These are phyloP conservation scores for Chenopodium suecicum DNA, from an alignment of 148 eudicot species.

Conservation along the genomic window DNA sequence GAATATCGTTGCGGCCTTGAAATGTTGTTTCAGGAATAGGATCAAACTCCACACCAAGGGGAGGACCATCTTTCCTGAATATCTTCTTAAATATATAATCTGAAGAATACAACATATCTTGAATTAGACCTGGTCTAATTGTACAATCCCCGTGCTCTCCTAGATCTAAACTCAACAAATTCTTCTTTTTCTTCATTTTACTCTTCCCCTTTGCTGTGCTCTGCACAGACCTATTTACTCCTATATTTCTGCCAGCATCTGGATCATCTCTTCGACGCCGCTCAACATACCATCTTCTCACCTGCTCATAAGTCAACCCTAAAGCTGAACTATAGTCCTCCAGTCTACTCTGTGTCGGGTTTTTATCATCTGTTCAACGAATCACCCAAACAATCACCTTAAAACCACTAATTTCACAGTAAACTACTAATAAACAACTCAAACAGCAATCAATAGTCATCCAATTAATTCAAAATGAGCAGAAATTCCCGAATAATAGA, in stretches of 20 bases:
- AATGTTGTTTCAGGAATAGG: slow-evolving; percentile 54
- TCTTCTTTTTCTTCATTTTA: slow-evolving; percentile 21
- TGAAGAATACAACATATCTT: slow-evolving; percentile 44
- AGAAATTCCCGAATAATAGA: not conserved
- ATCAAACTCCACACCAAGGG: slow-evolving; percentile 71
- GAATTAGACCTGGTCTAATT: slow-evolving; percentile 33
- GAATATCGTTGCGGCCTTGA: slow-evolving; percentile 17
- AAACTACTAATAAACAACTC: not conserved
- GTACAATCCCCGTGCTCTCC: slow-evolving; percentile 23
- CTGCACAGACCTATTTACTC: slow-evolving; percentile 16
- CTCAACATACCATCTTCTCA: slow-evolving; percentile 44
- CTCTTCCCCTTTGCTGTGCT: slow-evolving; percentile 20
- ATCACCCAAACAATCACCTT: slow-evolving; percentile 3
- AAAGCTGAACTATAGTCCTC: slow-evolving; percentile 42
- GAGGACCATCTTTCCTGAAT: slow-evolving; percentile 78
- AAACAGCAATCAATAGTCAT: not conserved
- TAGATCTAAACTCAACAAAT: slow-evolving; percentile 16
- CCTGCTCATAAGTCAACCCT: slow-evolving; percentile 43
- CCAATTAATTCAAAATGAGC: not conserved
- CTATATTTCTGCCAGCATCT: slow-evolving; percentile 15
- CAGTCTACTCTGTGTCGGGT: slow-evolving; percentile 39
- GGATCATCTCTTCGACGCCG: slow-evolving; percentile 40
- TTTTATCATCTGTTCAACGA: slow-evolving; percentile 40
- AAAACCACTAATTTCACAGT: not conserved
- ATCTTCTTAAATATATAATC: slow-evolving; percentile 53